Evolutionary conservation across 2,329 filamentous ascomycete genomes (phyloP), one percentile per base, ranked within the genome.

Genomic region (Samsoniella hepiali): DNA sequence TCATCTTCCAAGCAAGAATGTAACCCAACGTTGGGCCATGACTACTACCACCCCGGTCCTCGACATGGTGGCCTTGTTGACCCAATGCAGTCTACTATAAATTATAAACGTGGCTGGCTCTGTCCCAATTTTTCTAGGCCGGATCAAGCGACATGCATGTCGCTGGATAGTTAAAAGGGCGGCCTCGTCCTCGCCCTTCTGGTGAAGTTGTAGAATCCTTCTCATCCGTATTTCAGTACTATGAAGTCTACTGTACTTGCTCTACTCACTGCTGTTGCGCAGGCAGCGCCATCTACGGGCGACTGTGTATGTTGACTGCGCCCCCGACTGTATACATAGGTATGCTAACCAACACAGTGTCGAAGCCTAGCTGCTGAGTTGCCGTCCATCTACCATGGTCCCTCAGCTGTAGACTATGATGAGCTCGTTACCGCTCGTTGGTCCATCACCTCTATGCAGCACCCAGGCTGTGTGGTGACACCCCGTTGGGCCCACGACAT

Each of bases 361-460:
- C 32, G n/a, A n/a, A 50, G 36, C n/a, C 51, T 64, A 17, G 29
- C 22, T 2, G 32, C 27, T 3, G 17, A 22, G 2, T 29, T 64
- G n/a, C 53, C 58, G 5, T 57, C 58, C 17, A 61, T 60, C 42
- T 64, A 64, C n/a, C 22, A 42, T 49, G 58, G 51, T 31, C 58
- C 58, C 8, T 64, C 63, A 3, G 32, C 57, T 11, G 34, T 42
- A 32, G 57, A 64, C 11, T 64, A 64, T 27, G n/a, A 61, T n/a
- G 29, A 49, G 13, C 58, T 61, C 3, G 29, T 53, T 15, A 57
- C 36, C 34, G 42, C 57, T 17, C 63, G 63, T 11, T 64, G 63
- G 63, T 64, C 63, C 44, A 45, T 4, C 15, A 64, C 63, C 17
- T 34, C 63, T 1, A 64, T 64, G 57, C 58, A 60, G 63, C 51